phyloP scores from a whole-genome alignment of 2,329 filamentous ascomycete genomes.

The Apiospora phragmitis region DNA sequence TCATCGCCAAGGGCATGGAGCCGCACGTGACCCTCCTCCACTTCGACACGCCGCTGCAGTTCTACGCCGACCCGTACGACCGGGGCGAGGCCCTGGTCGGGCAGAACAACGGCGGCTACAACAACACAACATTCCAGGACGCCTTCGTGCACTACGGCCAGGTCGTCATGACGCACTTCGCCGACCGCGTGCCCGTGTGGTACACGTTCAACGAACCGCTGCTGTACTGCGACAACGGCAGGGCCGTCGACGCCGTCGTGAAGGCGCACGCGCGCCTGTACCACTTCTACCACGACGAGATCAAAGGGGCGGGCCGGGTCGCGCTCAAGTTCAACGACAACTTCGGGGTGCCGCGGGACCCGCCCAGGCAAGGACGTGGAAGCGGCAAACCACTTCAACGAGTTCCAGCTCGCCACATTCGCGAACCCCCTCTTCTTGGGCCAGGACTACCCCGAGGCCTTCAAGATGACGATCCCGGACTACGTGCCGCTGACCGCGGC shows the following conservation, averaged over 20 bases:
- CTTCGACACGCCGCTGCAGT: conserved; percentile 47
- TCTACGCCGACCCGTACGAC: conserved; percentile 36
- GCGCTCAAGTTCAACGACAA: conserved; percentile 51
- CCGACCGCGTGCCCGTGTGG: conserved; percentile 52
- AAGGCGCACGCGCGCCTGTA: conserved; percentile 50
- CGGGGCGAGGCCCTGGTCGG: conserved; percentile 33
- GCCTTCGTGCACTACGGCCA: conserved; percentile 56
- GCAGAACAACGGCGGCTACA: conserved; percentile 43
- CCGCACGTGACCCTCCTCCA: conserved; percentile 51
- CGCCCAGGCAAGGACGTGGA: conserved; percentile 41
- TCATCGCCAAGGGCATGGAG: conserved; percentile 48
- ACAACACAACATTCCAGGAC: conserved; percentile 48
- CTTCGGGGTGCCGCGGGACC: conserved; percentile 49
- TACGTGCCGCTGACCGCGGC: conserved; percentile 45
- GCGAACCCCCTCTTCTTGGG: conserved; percentile 55
- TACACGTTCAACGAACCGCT: conserved; percentile 56
- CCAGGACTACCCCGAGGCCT: conserved; percentile 48
- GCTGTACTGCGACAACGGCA: conserved; percentile 22
- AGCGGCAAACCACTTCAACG: conserved; percentile 47
- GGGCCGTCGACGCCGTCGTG: conserved; percentile 39
- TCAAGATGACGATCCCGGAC: conserved; percentile 44
- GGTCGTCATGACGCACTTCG: conserved; percentile 50
- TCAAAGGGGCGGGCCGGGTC: conserved; percentile 51
- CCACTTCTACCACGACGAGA: conserved; percentile 55
- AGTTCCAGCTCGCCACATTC: conserved; percentile 49